Conservation (phyloP, 129 eudicot genomes). For the Scalesia atractyloides region DNA sequence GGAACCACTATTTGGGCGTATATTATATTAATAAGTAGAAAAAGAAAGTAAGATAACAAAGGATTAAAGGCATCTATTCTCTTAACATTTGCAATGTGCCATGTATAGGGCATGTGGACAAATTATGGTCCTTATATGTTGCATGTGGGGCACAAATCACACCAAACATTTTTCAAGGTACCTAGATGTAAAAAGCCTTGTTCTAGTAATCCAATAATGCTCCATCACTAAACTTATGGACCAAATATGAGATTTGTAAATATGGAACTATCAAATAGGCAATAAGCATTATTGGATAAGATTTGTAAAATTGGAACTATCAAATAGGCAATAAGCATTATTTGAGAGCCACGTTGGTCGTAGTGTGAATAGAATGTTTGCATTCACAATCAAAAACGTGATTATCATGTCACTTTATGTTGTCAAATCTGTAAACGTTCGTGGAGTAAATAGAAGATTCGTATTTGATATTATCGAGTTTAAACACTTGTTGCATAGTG, state of each 20-base stretch:
- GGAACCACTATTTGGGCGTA: constrained; percentile 7
- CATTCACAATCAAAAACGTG: constrained; percentile 13
- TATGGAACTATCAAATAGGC: neutral
- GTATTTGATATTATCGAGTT: neutral
- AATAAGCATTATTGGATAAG: constrained; percentile 10
- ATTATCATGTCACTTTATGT: neutral
- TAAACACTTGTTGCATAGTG: neutral
- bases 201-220: constrained; percentile 13
- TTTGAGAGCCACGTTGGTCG: constrained; percentile 19
- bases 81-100: constrained; percentile 5
- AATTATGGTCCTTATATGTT: constrained; percentile 7
- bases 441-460: neutral
- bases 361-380: constrained; percentile 19
- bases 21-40: constrained; percentile 14
- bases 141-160: constrained; percentile 25
- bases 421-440: neutral
- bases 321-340: constrained; percentile 4
- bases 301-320: neutral
- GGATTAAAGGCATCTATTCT: constrained; percentile 13
- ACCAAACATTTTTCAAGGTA: constrained; percentile 20
- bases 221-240: constrained; percentile 13
- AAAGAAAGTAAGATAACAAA: constrained; percentile 13
- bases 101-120: constrained; percentile 19
- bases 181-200: constrained; percentile 5
- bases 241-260: constrained; percentile 4